Percentiles rank a stretch among this genome's conserved stretches.
Conservation (phyloP, 1,284 basidiomycete species). For the Caloboletus firmus region DNA sequence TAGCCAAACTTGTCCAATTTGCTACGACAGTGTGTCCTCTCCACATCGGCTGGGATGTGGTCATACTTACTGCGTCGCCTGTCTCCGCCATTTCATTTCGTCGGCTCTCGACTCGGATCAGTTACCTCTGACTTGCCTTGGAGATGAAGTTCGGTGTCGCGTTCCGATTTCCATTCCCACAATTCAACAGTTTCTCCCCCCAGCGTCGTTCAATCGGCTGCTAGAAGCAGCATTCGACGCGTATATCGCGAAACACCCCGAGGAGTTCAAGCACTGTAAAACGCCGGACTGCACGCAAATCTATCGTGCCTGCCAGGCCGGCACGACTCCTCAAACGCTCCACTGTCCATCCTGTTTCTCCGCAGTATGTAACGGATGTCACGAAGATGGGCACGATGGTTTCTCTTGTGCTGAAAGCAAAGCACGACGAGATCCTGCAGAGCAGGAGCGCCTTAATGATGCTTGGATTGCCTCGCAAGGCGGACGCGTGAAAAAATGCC, state of each 20-base stretch:
- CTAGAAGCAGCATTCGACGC: slow-evolving; percentile 46
- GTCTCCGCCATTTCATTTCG: slow-evolving; percentile 50
- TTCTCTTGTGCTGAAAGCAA: slow-evolving; percentile 49
- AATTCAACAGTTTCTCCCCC: slow-evolving; percentile 47
- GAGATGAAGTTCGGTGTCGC: slow-evolving; percentile 48
- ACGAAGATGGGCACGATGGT: slow-evolving; percentile 51
- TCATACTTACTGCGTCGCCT: slow-evolving; percentile 53
- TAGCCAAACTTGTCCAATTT: slow-evolving; percentile 49
- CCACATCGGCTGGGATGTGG: slow-evolving; percentile 50
- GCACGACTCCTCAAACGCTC: slow-evolving; percentile 31
- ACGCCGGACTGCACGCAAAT: slow-evolving; percentile 60
- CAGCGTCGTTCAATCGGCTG: slow-evolving; percentile 44
- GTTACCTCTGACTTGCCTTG: slow-evolving; percentile 55
- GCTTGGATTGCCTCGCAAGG: slow-evolving; percentile 39
- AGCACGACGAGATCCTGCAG: slow-evolving; percentile 36
- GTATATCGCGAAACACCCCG: slow-evolving; percentile 47
- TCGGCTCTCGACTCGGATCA: slow-evolving; percentile 44
- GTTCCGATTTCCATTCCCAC: slow-evolving; percentile 49
- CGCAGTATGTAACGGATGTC: slow-evolving; percentile 50
- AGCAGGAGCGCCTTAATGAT: slow-evolving; percentile 48
- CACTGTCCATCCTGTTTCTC: slow-evolving; percentile 54
- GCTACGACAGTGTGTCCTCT: slow-evolving; percentile 44
- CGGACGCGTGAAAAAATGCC: slow-evolving; percentile 40
- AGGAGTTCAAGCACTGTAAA: slow-evolving; percentile 51
- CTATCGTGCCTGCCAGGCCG: slow-evolving; percentile 40